Base-by-base conservation (phyloP, 2,329 filamentous ascomycete genomes). In the Trichoderma sp. region DNA sequence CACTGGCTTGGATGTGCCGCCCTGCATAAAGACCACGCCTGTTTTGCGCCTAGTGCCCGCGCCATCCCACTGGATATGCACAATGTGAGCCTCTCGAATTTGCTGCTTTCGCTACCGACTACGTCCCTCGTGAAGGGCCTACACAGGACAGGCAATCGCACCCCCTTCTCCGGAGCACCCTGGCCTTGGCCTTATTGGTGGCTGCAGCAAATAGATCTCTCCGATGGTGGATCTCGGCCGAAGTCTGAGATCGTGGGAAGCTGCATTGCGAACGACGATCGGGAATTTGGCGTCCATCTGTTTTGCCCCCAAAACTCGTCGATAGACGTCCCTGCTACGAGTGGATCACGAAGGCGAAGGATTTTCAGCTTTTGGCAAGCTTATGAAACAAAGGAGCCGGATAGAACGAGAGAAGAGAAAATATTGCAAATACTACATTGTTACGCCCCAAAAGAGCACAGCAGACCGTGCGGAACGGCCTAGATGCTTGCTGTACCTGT, bases 161-260 rank as follows among this genome's bases (percentile, higher is more conserved):
- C 40, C 40, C 40, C 40, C 29, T 59, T 31, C 47, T 29, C 53
- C 3, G 37, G 24, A n/a, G 43, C 55, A 67, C 13, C 58, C 33
- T 62, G 58, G 35, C 19, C 14, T 57, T 47, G 59, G 59, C 37
- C 13, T 49, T 62, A 31, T 59, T 57, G 52, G 33, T 63, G 61
- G 61, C 55, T 59, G 68, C 68, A 66, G 61, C 68, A 43, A 43
- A 43, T 33, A 53, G 68, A 69, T 69, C 68, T 69, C 52, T 55
- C 40, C 68, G 68, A 66, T 13, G 66, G 68, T 40, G 61, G 61
- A 62, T 61, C 37, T 53, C 68, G 29, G 59, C 52, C 67, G 43
- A 29, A 69, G 60, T 49, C 27, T 64, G 27, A 49, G 61, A 69
- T 69, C 68, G 55, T 35, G 66, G 58, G 59, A 56, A 19, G 14